These are phyloP conservation scores for Picocystis sp. DNA, from an alignment of 163 green algal species.

Conservation along the genomic window DNA sequence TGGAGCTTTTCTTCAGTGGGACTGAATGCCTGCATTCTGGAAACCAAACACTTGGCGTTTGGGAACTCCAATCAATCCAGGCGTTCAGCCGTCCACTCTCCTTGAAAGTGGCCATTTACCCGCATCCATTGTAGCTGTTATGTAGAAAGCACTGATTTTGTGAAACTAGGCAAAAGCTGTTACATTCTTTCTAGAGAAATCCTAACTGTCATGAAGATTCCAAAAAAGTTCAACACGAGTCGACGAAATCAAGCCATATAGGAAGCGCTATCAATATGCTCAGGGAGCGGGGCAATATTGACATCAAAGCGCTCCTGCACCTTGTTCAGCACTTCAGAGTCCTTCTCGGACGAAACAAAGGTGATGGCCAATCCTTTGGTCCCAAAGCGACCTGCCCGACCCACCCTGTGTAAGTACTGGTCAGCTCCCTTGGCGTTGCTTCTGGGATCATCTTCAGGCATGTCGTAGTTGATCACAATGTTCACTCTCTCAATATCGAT, in stretches of 20 bases:
- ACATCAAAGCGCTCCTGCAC: slow-evolving; percentile 98
- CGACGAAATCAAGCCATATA: slow-evolving; percentile 49
- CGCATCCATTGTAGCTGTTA: no score
- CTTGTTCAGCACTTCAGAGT: slow-evolving; percentile 78
- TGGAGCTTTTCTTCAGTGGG: no score
- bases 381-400: slow-evolving; percentile 88
- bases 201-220: neutral
- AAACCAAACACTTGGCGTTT: no score
- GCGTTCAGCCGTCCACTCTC: no score
- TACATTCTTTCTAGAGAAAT: no score
- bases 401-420: slow-evolving; percentile 96
- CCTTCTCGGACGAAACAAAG: slow-evolving; percentile 79
- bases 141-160: no score
- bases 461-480: slow-evolving; percentile 99
- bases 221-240: slow-evolving; percentile 1
- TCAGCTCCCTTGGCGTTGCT: slow-evolving; percentile 77
- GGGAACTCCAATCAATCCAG: no score
- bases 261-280: slow-evolving; percentile 73
- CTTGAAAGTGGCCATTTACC: no score
- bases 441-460: slow-evolving; percentile 82
- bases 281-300: slow-evolving; percentile 91
- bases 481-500: slow-evolving; percentile 99
- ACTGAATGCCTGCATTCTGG: no score
- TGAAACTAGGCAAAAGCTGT: no score
- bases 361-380: slow-evolving; percentile 99